Evolutionary conservation across 1,284 basidiomycete species (phyloP).

Genomic region (Neotropicomus parvogracilis): DNA sequence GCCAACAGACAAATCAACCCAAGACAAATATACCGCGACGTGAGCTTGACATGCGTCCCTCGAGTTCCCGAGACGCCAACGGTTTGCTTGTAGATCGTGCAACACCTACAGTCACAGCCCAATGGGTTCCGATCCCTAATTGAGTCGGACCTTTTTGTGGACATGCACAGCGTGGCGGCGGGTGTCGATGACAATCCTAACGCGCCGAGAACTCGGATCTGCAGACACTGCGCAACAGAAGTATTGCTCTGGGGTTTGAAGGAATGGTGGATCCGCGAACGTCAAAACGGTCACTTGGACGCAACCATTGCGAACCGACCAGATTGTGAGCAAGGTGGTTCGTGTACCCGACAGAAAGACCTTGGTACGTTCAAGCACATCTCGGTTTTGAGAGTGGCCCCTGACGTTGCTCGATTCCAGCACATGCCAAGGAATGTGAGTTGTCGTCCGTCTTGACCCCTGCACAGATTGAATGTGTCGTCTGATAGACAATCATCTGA

Average conservation of each 20-base stretch:
- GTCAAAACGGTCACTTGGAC: constrained; percentile 61
- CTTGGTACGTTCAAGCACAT: constrained; percentile 45
- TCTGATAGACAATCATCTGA: constrained; percentile 47
- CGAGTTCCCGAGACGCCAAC: constrained; percentile 8
- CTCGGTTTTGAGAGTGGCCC: background rate
- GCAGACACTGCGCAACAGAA: constrained; percentile 68
- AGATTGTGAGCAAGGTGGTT: constrained; percentile 59
- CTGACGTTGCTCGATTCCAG: constrained; percentile 34
- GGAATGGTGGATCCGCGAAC: constrained; percentile 77
- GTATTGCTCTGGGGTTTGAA: constrained; percentile 68
- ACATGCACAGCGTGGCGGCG: constrained; percentile 54
- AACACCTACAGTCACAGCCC: constrained; percentile 56
- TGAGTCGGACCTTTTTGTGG: constrained; percentile 63
- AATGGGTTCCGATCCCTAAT: constrained; percentile 60
- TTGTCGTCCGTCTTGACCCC: constrained; percentile 8
- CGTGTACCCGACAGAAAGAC: constrained; percentile 58
- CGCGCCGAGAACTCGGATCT: constrained; percentile 55
- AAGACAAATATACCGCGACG: constrained; percentile 70
- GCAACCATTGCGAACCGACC: constrained; percentile 48
- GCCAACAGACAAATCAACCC: constrained; percentile 56
- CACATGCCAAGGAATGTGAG: constrained; percentile 70
- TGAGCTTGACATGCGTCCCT: constrained; percentile 28
- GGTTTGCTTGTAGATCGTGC: constrained; percentile 49
- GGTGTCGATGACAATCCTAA: constrained; percentile 53
- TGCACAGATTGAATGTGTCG: background rate